These are phyloP conservation scores for Ustilago vetiveriae DNA, from an alignment of 1,284 basidiomycete species.

Conservation along the genomic window DNA sequence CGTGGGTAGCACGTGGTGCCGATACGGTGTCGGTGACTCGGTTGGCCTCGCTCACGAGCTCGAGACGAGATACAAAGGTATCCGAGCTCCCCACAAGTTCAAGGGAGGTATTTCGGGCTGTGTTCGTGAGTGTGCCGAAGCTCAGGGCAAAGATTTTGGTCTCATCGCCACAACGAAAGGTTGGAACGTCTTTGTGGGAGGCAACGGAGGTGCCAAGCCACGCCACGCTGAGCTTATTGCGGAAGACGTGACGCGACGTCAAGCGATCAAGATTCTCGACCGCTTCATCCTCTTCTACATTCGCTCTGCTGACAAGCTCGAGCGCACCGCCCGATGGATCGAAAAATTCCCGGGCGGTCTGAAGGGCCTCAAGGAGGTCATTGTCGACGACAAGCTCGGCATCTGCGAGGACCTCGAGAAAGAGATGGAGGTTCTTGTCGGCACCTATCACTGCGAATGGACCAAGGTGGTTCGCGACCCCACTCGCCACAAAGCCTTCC, in stretches of 20 bases:
- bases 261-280: slow-evolving; percentile 74
- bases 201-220: slow-evolving; percentile 79
- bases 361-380: slow-evolving; percentile 74
- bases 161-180: slow-evolving; percentile 78
- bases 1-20: slow-evolving; percentile 75
- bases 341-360: slow-evolving; percentile 77
- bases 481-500: slow-evolving; percentile 72
- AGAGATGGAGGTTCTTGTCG: slow-evolving; percentile 77
- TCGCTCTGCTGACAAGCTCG: slow-evolving; percentile 72
- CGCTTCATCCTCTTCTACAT: slow-evolving; percentile 78
- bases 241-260: slow-evolving; percentile 60
- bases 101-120: slow-evolving; percentile 82
- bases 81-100: slow-evolving; percentile 77
- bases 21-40: slow-evolving; percentile 79
- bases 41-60: slow-evolving; percentile 79
- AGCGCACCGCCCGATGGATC: slow-evolving; percentile 81
- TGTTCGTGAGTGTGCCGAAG: slow-evolving; percentile 70
- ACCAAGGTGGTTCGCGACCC: slow-evolving; percentile 74
- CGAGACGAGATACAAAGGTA: slow-evolving; percentile 78
- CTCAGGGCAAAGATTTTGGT: slow-evolving; percentile 80
- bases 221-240: slow-evolving; percentile 72
- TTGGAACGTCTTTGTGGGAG: slow-evolving; percentile 75
- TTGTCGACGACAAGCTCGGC: slow-evolving; percentile 79
- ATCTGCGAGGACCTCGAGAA: slow-evolving; percentile 78
- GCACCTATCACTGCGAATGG: slow-evolving; percentile 79